Evolutionary conservation across 148 eudicot genomes (phyloP), one percentile per base, ranked within the genome.

Genomic region (Spergularia bocconei): DNA sequence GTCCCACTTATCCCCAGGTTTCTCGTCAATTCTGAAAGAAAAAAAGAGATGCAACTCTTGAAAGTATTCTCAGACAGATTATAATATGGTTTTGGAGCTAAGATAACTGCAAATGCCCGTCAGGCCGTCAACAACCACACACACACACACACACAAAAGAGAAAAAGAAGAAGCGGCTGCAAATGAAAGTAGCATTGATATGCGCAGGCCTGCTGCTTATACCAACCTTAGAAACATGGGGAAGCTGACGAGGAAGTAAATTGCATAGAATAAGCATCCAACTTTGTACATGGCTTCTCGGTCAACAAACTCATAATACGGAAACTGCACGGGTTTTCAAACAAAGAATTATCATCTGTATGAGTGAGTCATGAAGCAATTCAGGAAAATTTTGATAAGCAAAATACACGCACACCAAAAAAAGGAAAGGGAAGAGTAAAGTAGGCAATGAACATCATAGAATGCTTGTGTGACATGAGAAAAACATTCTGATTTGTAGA

Each of bases 261-360:
- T 92, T 50, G 98, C 98, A 78, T 95, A 95, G 83, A 95, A 95
- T 82, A 95, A 78, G 83, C 86, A 95, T 59, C 98, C 98, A 75
- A 95, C 96, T 92, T 87, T 95, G 79, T 95, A 95, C 98, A 95
- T 95, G 67, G 92, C 88, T 62, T 89, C 83, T 75, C 98, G 86
- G 75, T 95, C 98, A 79, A 90, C 96, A 79, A 95, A 95, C 19
- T 87, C 88, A 41, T 95, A 95, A 79, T 95, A 95, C 7, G 97
- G 98, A 67, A 95, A 95, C 98, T 95, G 97, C 92, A 88, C 74
- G 78, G 36, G 62, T 77, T 68, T n/a, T 25, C 20, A 67, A 36
- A 74, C 67, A 73, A 68, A 53, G 19, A n/a, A n/a, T 48, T 14
- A 54, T 11, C 54, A 19, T 25, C 21, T 64, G 25, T 29, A 17